A percentile compares a stretch with the other conserved stretches of the same genome.
These are phyloP conservation scores for Neonectria magnoliae DNA, from an alignment of 2,329 filamentous ascomycete species.

Conservation along the genomic window DNA sequence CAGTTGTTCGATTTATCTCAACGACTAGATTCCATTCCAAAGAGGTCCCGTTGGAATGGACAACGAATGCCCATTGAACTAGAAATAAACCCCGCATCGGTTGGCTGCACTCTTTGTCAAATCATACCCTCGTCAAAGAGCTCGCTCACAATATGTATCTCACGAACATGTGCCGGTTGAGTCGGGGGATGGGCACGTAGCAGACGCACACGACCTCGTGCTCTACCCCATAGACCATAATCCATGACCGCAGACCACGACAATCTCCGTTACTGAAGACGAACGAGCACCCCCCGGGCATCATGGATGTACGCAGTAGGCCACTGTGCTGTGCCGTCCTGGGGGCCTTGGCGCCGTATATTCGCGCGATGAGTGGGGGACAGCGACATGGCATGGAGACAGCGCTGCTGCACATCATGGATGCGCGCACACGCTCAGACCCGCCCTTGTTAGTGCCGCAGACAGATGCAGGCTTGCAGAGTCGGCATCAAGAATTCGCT, in stretches of 20 bases:
- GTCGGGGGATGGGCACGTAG: not conserved
- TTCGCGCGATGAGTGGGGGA: slow-evolving; percentile 13
- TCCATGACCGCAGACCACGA: not conserved
- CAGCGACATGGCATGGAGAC: not conserved
- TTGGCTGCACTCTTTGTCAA: not conserved
- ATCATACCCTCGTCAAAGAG: not conserved
- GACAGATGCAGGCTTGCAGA: not conserved
- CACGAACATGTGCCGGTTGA: not conserved
- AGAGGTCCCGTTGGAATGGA: too few species aligned
- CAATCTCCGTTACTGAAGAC: not conserved
- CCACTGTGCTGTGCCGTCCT: not conserved
- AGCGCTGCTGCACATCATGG: slow-evolving; percentile 26
- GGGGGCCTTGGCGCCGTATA: not conserved
- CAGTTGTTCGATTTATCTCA: not conserved
- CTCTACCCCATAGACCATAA: slow-evolving; percentile 1
- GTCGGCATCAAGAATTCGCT: not conserved
- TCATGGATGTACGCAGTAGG: not conserved
- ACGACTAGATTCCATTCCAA: too few species aligned
- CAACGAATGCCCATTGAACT: not conserved
- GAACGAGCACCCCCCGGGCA: not conserved
- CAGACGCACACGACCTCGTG: not conserved
- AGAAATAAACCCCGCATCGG: not conserved
- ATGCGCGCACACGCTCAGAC: slow-evolving; percentile 20
- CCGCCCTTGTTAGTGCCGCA: slow-evolving; percentile 13
- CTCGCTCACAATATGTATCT: not conserved